Evolutionary conservation across 805 yeast species (phyloP).

Genomic region (Zygotorulaspora danielsina): DNA sequence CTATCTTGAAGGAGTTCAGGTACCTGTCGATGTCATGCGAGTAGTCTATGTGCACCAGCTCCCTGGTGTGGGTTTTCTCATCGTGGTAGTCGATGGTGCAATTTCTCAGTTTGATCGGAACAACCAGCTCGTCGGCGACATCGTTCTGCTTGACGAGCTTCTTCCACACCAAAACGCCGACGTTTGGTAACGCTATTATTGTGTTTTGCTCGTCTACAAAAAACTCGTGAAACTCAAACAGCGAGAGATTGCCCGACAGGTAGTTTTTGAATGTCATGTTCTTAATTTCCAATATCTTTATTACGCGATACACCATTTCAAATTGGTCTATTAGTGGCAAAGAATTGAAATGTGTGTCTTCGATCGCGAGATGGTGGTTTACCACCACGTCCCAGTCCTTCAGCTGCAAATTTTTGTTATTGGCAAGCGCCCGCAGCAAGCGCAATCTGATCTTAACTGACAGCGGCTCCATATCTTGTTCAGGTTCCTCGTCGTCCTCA

Average conservation of each 20-base stretch:
- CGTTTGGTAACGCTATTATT: slow-evolving; percentile 25
- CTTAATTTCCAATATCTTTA: slow-evolving; percentile 32
- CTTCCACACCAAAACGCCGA: slow-evolving; percentile 25
- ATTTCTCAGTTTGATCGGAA: slow-evolving; percentile 31
- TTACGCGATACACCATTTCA: slow-evolving; percentile 23
- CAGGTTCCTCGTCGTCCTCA: slow-evolving; percentile 4
- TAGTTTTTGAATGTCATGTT: slow-evolving; percentile 30
- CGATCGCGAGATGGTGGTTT: slow-evolving; percentile 18
- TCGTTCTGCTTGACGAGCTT: slow-evolving; percentile 6
- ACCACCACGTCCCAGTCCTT: slow-evolving; percentile 28
- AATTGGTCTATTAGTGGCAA: slow-evolving; percentile 26
- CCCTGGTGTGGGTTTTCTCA: slow-evolving; percentile 14
- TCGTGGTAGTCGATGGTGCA: slow-evolving; percentile 28
- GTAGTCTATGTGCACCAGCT: slow-evolving; percentile 30
- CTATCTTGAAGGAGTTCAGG: slow-evolving; percentile 20
- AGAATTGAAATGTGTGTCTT: slow-evolving; percentile 9
- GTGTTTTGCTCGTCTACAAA: slow-evolving; percentile 15
- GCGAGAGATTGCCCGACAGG: slow-evolving; percentile 24
- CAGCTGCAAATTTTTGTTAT: slow-evolving; percentile 24
- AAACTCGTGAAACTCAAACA: slow-evolving; percentile 28
- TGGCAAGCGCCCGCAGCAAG: slow-evolving; percentile 24
- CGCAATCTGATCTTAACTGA: slow-evolving; percentile 20
- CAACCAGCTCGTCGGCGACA: slow-evolving; percentile 11
- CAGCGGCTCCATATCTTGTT: slow-evolving; percentile 9
- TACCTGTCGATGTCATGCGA: slow-evolving; percentile 32